Percentiles rank a stretch among this genome's conserved stretches.
These are phyloP conservation scores for Globisporangium sylvaticum DNA, from an alignment of 352 stramenopile genomes.

Conservation along the genomic window DNA sequence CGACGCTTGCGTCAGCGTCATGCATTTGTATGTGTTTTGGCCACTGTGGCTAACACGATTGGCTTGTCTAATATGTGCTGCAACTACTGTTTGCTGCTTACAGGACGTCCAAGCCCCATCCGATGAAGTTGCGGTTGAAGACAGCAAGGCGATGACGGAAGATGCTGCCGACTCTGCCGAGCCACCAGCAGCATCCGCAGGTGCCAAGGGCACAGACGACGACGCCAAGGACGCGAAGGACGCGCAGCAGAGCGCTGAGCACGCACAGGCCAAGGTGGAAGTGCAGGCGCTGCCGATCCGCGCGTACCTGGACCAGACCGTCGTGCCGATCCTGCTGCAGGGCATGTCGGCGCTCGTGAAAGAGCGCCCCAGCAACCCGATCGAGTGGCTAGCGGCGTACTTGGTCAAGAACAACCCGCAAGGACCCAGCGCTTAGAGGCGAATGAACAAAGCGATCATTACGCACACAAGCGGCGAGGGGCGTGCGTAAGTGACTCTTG, in stretches of 20 bases:
- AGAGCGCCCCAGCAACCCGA: slow-evolving; percentile 94
- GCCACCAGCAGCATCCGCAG: neutral
- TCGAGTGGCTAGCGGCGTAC: slow-evolving; percentile 96
- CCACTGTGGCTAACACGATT: neutral
- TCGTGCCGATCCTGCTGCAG: slow-evolving; percentile 97
- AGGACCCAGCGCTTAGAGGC: slow-evolving; percentile 34
- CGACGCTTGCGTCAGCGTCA: neutral
- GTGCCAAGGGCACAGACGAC: neutral
- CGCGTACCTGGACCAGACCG: slow-evolving; percentile 97
- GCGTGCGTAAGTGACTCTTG: neutral
- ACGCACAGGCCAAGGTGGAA: slow-evolving; percentile 87
- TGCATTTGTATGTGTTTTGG: neutral
- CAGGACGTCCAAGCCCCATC: neutral
- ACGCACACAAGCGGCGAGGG: neutral
- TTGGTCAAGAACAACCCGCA: slow-evolving; percentile 97
- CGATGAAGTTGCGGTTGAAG: neutral
- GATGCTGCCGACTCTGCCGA: neutral
- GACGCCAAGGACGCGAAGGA: slow-evolving; percentile 29
- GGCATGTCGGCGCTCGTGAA: slow-evolving; percentile 98
- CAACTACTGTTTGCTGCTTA: neutral
- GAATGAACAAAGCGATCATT: neutral
- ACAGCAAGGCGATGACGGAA: neutral
- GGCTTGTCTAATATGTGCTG: neutral
- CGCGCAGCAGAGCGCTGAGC: slow-evolving; percentile 69
- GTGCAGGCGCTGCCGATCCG: slow-evolving; percentile 93